phyloP scores from a whole-genome alignment of 129 eudicot species.

The Erigeron canadensis region DNA sequence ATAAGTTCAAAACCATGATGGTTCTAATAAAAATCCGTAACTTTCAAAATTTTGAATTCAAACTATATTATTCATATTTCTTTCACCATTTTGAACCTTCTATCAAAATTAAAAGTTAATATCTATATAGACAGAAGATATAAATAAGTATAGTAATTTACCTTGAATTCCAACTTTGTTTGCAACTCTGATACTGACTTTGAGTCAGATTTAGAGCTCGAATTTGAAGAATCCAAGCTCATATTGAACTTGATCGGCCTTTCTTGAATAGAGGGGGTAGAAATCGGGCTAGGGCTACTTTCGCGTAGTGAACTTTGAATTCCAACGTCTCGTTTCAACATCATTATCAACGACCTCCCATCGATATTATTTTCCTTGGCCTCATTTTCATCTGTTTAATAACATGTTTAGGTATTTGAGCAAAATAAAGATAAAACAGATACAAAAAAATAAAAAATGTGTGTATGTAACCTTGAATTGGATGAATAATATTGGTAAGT shows the following conservation, averaged over 20 bases:
- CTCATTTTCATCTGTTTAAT: slow-evolving; percentile 44
- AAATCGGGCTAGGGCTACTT: slow-evolving; percentile 48
- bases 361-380: slow-evolving; percentile 28
- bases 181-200: slow-evolving; percentile 24
- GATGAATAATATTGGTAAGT: slow-evolving; percentile 31
- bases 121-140: not conserved
- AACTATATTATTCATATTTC: not conserved
- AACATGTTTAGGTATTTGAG: not conserved
- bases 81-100: not conserved
- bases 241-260: slow-evolving; percentile 39
- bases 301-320: slow-evolving; percentile 52
- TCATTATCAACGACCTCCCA: slow-evolving; percentile 15
- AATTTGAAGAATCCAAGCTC: slow-evolving; percentile 46
- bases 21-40: not conserved
- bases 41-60: slow-evolving; percentile 23
- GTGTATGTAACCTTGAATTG: slow-evolving; percentile 39
- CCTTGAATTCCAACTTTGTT: slow-evolving; percentile 22
- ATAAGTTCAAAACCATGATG: slow-evolving; percentile 8
- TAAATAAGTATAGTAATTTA: slow-evolving; percentile 3
- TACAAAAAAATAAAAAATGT: too few species aligned
- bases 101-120: slow-evolving; percentile 1
- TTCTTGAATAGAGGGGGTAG: slow-evolving; percentile 65
- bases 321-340: slow-evolving; percentile 70
- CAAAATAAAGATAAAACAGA: not conserved
- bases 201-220: slow-evolving; percentile 37